Evolutionary conservation across 2,329 filamentous ascomycete species (phyloP), one percentile per base, ranked within the genome.

Genomic region (Graphilbum fragrans): DNA sequence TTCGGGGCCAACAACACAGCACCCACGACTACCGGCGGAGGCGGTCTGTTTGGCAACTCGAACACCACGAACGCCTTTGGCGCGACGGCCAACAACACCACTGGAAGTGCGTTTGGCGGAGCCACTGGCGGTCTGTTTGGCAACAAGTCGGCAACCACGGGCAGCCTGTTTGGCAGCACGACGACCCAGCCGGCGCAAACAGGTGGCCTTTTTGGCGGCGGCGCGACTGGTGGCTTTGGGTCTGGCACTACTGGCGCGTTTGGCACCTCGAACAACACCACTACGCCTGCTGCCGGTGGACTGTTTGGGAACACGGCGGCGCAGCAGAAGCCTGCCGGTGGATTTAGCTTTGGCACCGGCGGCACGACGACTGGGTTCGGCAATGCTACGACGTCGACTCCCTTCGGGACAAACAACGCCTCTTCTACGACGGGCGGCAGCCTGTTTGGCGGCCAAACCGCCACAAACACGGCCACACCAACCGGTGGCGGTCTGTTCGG

Each of bases 301-400:
- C 55, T 63, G 14, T 77, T 76, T 50, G 71, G 72, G 37, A 58
- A 59, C 44, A 57, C 52, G 32, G 56, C 63, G 1, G 41, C 46
- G 16, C 45, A 49, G 17, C 45, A 31, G 37, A 22, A 39, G 35
- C 42, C 42, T 2, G 42, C 44, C 1, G 35, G 40, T 10, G 44
- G 44, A 8, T 45, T 44, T 9, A 40, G 43, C 9, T 48, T 48
- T 42, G 44, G 44, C 10, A 20, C 22, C 11, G 20, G 36, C 21
- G 50, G 32, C 50, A 52, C 17, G 47, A 5, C 8, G 11, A 31
- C 29, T 14, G 49, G 31, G 38, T 67, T 69, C 37, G 53, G 52
- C 16, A 39, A 23, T 41, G 39, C 29, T 2, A 18, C 41, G 1
- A 29, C 29, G 8, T 20, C 20, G 6, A 19, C 18, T 12, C 11